Evolutionary conservation across 116 monocot genomes (phyloP).

Genomic region (Papilionanthe hybrid): DNA sequence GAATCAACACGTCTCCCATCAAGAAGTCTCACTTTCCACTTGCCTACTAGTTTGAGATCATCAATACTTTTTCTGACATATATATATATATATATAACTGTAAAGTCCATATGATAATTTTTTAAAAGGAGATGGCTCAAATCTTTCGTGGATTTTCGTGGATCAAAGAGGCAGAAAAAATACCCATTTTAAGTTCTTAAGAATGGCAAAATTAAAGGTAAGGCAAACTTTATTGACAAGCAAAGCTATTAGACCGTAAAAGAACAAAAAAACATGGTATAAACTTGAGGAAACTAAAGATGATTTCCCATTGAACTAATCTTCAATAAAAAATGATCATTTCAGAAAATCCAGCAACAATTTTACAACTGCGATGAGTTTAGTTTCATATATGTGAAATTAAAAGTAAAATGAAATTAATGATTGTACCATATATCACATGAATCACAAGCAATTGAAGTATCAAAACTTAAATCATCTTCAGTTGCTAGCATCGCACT

Average conservation of each 20-base stretch:
- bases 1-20: too few species aligned
- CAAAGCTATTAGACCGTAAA: not conserved
- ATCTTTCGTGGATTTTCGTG: not conserved
- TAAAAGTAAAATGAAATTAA: not conserved
- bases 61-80: too few species aligned
- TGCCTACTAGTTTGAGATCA: too few species aligned
- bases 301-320: not conserved
- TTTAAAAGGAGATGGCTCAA: not conserved
- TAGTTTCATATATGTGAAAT: not conserved
- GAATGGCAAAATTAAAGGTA: not conserved
- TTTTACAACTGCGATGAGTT: not conserved
- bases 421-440: constrained; percentile 80
- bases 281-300: not conserved
- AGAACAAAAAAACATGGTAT: not conserved
- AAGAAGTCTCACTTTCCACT: too few species aligned
- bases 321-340: not conserved
- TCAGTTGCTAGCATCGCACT: constrained; percentile 36
- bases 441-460: constrained; percentile 99
- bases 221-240: not conserved
- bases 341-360: not conserved
- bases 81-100: too few species aligned
- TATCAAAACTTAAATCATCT: constrained; percentile 64
- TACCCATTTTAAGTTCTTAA: not conserved
- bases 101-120: not conserved
- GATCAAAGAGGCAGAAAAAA: not conserved